These are phyloP conservation scores for Metschnikowia noctiluminum DNA, from an alignment of 805 yeast species.

Conservation along the genomic window DNA sequence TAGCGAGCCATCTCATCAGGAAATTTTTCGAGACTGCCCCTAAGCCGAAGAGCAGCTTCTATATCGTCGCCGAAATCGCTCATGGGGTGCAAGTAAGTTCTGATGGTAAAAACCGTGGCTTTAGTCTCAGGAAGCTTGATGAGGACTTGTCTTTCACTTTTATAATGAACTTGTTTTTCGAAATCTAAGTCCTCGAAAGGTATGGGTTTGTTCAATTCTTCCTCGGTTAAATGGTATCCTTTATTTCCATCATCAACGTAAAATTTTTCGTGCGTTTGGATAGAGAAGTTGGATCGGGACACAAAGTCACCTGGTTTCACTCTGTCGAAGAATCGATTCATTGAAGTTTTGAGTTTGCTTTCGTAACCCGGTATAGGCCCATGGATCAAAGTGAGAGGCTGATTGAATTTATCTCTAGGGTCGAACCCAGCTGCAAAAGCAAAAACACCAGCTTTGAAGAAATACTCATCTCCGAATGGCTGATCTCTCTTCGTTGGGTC, in stretches of 20 bases:
- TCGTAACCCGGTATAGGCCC: conserved; percentile 43
- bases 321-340: conserved; percentile 40
- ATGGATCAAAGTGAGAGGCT: conserved; percentile 37
- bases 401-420: conserved; percentile 36
- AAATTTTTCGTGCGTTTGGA: conserved; percentile 31
- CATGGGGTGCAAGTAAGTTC: conserved; percentile 58
- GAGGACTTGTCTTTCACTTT: conserved; percentile 59
- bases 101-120: conserved; percentile 48
- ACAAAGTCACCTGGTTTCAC: conserved; percentile 37
- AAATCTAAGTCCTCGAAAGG: conserved; percentile 32
- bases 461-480: conserved; percentile 35
- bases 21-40: conserved; percentile 62
- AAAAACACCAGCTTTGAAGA: conserved; percentile 42
- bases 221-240: conserved; percentile 34
- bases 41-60: conserved; percentile 48
- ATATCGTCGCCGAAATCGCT: conserved; percentile 42
- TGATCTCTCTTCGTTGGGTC: conserved; percentile 29
- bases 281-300: conserved; percentile 38
- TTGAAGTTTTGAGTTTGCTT: conserved; percentile 34
- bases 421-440: conserved; percentile 46
- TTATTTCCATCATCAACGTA: conserved; percentile 40
- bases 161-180: conserved; percentile 46
- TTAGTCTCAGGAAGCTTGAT: conserved; percentile 49
- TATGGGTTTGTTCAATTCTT: conserved; percentile 23
- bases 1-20: conserved; percentile 57